Conservation (phyloP, 768 basidiomycete genomes). For the Tubosaeta brunneosetosa region DNA sequence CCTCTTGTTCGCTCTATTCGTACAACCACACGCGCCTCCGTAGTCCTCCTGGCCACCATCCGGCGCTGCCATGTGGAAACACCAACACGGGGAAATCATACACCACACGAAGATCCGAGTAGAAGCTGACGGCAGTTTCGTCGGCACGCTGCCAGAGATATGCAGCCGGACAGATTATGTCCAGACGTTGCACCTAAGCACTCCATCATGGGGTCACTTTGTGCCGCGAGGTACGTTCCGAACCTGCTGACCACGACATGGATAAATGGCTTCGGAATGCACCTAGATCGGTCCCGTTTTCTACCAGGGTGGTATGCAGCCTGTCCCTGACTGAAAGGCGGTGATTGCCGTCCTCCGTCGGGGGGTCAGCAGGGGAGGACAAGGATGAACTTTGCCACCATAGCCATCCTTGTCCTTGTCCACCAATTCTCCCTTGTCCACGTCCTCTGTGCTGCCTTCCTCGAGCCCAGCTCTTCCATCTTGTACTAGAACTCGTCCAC, state of each 20-base stretch:
- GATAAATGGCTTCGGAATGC: constrained; percentile 12
- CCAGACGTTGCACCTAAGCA: not conserved
- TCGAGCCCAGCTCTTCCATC: no score
- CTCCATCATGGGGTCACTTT: not conserved
- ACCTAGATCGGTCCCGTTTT: constrained; percentile 8
- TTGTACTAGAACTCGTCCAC: not conserved
- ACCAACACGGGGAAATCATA: constrained; percentile 42
- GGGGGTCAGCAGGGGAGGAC: not conserved
- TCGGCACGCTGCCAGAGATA: not conserved
- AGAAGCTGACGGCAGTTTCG: constrained; percentile 19
- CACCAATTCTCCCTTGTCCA: no score
- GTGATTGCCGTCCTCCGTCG: not conserved
- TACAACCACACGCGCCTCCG: not conserved
- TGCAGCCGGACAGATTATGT: not conserved
- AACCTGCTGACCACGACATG: constrained; percentile 15
- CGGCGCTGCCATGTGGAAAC: constrained; percentile 28
- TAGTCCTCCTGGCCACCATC: not conserved
- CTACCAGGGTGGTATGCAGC: constrained; percentile 18
- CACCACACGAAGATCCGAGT: constrained; percentile 35
- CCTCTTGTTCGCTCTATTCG: not conserved
- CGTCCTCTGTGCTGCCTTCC: no score
- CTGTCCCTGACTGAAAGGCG: constrained; percentile 10
- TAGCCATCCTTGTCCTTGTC: no score
- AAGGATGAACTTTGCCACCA: not conserved
- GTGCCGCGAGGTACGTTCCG: not conserved